Conservation (phyloP, 1,284 basidiomycete genomes). For the Lentinula novae-zelandiae region DNA sequence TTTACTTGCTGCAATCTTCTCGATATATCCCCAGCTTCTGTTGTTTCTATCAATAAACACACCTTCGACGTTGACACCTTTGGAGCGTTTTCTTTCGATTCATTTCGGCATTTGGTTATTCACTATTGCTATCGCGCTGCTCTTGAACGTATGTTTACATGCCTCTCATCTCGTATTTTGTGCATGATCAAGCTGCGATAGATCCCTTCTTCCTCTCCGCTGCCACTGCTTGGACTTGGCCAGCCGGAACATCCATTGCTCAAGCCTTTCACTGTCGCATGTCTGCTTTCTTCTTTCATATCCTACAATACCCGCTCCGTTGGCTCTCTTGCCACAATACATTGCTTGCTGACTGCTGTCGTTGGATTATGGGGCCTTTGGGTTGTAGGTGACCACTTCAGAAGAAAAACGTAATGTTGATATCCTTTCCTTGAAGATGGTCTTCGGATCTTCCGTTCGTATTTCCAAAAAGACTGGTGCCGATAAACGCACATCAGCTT, state of each 20-base stretch:
- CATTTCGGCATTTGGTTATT: slow-evolving; percentile 60
- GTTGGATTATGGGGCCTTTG: slow-evolving; percentile 69
- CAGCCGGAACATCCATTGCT: slow-evolving; percentile 56
- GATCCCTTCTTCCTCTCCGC: slow-evolving; percentile 39
- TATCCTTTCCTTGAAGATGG: slow-evolving; percentile 39
- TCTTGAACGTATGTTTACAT: slow-evolving; percentile 51
- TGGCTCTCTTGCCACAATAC: slow-evolving; percentile 50
- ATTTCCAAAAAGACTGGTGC: slow-evolving; percentile 72
- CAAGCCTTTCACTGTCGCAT: slow-evolving; percentile 48
- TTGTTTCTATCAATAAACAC: slow-evolving; percentile 54
- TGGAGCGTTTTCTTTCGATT: slow-evolving; percentile 63
- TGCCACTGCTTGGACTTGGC: slow-evolving; percentile 14
- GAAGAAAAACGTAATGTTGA: slow-evolving; percentile 1
- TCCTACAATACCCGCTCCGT: slow-evolving; percentile 61
- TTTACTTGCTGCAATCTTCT: slow-evolving; percentile 40
- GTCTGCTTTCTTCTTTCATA: slow-evolving; percentile 52
- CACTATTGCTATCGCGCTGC: slow-evolving; percentile 48
- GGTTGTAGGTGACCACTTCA: slow-evolving; percentile 44
- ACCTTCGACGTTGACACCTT: slow-evolving; percentile 44
- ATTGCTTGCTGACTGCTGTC: slow-evolving; percentile 44
- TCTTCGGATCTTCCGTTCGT: slow-evolving; percentile 55
- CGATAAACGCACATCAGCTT: slow-evolving; percentile 74
- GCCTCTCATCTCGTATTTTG: not conserved
- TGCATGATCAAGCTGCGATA: slow-evolving; percentile 18
- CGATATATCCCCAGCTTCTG: slow-evolving; percentile 55